Base-by-base conservation (phyloP, 805 yeast species). In the Citeromyces matritensis region DNA sequence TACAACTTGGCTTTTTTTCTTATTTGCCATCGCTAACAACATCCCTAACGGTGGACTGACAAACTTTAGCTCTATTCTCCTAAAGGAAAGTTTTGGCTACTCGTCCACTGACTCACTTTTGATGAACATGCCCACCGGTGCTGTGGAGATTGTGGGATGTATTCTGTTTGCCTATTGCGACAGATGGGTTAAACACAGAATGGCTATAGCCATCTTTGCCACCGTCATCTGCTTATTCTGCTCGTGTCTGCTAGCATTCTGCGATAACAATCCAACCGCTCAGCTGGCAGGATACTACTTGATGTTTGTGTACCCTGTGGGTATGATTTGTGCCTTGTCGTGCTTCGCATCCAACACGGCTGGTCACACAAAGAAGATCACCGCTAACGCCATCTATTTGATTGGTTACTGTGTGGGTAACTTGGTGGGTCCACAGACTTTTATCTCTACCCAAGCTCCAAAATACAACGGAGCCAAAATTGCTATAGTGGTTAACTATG, bases 351-450 rank as follows among this genome's bases (percentile, higher is more conserved):
- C 52, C 12, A 47, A 77, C 47, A 61, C 71, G 24, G 69, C 80
- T 2, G 88, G 88, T 3, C 67, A 69, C 37, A 74, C 84, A n/a
- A 79, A 79, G 47, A 71, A 75, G 42, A 56, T 71, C 40, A 59
- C 68, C 5, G 61, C 68, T 13, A 66, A 68, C 30, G 72, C 74
- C 7, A 48, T 70, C 23, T 63, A 63, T 28, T 56, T 77, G 52
- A 57, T 76, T 33, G 75, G 70, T 3, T 78, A 73, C 45, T 69
- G 80, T 27, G 63, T 68, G 30, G 81, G 82, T 9, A 70, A 74
- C 45, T 49, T 77, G 26, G 61, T 73, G 32, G 85, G 85, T 2
- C 83, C 86, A 5, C 82, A 75, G 48, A 63, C 81, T n/a, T 78
- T 76, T 51, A 58, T 58, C 33, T 51, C 64, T 0, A 7, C 53